phyloP scores from a whole-genome alignment of 768 basidiomycete genomes.

The Amanita rubescens region DNA sequence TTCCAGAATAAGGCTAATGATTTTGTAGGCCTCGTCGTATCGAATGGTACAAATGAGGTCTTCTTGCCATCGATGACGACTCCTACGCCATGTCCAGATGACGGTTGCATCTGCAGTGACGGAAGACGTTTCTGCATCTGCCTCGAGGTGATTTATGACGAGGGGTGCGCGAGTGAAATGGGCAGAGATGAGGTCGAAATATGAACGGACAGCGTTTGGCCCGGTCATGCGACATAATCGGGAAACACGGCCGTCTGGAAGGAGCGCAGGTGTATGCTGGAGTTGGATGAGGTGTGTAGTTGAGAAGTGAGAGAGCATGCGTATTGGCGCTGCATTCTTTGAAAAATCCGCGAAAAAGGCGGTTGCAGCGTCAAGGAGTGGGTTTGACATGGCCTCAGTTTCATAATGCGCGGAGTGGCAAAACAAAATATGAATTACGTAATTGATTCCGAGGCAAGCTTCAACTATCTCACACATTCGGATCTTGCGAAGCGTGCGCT shows the following conservation, averaged over 20 bases:
- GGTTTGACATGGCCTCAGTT: constrained; percentile 17
- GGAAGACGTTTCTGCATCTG: constrained; percentile 19
- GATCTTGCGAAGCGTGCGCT: constrained; percentile 32
- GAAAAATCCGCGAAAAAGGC: constrained; percentile 32
- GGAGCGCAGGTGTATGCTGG: constrained; percentile 32
- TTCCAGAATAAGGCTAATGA: constrained; percentile 30
- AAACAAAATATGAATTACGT: no score
- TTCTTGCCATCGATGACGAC: constrained; percentile 35
- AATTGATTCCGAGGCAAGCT: no score
- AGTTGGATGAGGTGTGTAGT: constrained; percentile 28
- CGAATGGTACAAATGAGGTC: constrained; percentile 38
- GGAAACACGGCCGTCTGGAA: constrained; percentile 24
- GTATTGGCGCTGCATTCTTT: constrained; percentile 23
- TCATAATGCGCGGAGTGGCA: no score
- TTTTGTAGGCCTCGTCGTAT: constrained; percentile 37
- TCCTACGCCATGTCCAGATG: constrained; percentile 39
- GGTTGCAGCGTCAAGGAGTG: constrained; percentile 25
- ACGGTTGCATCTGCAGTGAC: constrained; percentile 31
- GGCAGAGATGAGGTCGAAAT: constrained; percentile 40
- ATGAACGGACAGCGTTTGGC: constrained; percentile 39
- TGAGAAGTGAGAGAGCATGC: constrained; percentile 33
- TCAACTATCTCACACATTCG: constrained; percentile 22
- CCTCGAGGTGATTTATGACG: constrained; percentile 16
- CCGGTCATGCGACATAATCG: constrained; percentile 32
- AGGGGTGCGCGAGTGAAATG: constrained; percentile 33